Conservation (phyloP, 2,329 filamentous ascomycete genomes). For the Apiospora saccharicola region DNA sequence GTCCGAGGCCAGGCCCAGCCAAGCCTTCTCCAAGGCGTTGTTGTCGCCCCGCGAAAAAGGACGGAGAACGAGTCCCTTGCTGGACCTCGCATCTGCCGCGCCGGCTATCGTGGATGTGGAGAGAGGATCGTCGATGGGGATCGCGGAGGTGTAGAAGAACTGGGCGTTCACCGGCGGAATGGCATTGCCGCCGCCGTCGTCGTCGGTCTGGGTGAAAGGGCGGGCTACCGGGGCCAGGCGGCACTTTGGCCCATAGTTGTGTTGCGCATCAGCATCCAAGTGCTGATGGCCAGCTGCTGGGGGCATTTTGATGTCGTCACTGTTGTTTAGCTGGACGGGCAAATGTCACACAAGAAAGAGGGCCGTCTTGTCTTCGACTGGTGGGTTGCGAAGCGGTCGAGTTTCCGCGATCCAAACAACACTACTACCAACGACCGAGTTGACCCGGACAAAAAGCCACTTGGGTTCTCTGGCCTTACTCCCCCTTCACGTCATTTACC, state of each 20-base stretch:
- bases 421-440: neutral
- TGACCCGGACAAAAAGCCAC: neutral
- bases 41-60: conserved; percentile 85
- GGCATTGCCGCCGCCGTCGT: conserved; percentile 44
- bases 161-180: conserved; percentile 71
- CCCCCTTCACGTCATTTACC: conserved; percentile 15
- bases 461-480: neutral
- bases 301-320: conserved; percentile 34
- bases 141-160: conserved; percentile 85
- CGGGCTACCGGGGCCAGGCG: conserved; percentile 58
- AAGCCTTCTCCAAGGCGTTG: conserved; percentile 78
- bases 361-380: conserved; percentile 7
- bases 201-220: conserved; percentile 42
- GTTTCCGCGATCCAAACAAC: neutral
- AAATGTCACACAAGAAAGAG: conserved; percentile 14
- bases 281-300: conserved; percentile 33
- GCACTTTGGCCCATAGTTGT: conserved; percentile 69
- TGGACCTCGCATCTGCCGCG: conserved; percentile 57
- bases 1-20: conserved; percentile 66
- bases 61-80: conserved; percentile 67
- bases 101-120: conserved; percentile 65
- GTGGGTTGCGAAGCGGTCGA: conserved; percentile 4
- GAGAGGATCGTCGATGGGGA: conserved; percentile 89
- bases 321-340: conserved; percentile 19
- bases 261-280: conserved; percentile 40